Percentiles rank a stretch among this genome's conserved stretches.
These are phyloP conservation scores for Lophiostoma macrostomum DNA, from an alignment of 495 filamentous ascomycete species.

Conservation along the genomic window DNA sequence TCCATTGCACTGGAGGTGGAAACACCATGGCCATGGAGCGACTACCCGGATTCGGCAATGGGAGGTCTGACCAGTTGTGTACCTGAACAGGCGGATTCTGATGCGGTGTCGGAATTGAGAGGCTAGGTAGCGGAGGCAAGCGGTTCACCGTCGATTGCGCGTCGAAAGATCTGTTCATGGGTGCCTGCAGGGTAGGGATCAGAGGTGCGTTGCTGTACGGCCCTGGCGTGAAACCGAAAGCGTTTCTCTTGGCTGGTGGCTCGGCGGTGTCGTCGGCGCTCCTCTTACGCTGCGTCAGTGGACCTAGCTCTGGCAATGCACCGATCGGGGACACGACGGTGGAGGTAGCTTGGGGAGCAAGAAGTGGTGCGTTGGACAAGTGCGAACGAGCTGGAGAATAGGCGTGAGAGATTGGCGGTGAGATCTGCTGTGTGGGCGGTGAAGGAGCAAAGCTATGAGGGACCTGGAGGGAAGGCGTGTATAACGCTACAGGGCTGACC, in stretches of 20 bases:
- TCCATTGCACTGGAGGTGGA: slow-evolving; percentile 47
- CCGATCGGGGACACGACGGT: slow-evolving; percentile 54
- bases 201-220: slow-evolving; percentile 36
- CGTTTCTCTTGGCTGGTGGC: slow-evolving; percentile 63
- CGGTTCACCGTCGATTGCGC: slow-evolving; percentile 43
- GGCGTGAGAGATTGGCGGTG: slow-evolving; percentile 44
- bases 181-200: slow-evolving; percentile 31
- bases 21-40: slow-evolving; percentile 64
- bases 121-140: slow-evolving; percentile 57
- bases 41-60: slow-evolving; percentile 49
- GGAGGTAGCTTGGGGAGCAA: slow-evolving; percentile 41
- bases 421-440: slow-evolving; percentile 48
- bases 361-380: slow-evolving; percentile 41
- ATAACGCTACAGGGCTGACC: slow-evolving; percentile 41
- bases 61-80: slow-evolving; percentile 34
- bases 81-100: slow-evolving; percentile 35
- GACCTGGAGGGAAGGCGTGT: slow-evolving; percentile 42
- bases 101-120: slow-evolving; percentile 44
- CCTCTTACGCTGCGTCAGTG: slow-evolving; percentile 60
- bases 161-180: slow-evolving; percentile 18
- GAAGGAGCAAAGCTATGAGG: slow-evolving; percentile 47
- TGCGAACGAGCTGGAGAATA: slow-evolving; percentile 34
- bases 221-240: slow-evolving; percentile 26
- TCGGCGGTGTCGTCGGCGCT: slow-evolving; percentile 65
- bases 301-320: slow-evolving; percentile 48